Evolutionary conservation across 2,329 filamentous ascomycete species (phyloP).

Genomic region (Microdochium bolleyi): DNA sequence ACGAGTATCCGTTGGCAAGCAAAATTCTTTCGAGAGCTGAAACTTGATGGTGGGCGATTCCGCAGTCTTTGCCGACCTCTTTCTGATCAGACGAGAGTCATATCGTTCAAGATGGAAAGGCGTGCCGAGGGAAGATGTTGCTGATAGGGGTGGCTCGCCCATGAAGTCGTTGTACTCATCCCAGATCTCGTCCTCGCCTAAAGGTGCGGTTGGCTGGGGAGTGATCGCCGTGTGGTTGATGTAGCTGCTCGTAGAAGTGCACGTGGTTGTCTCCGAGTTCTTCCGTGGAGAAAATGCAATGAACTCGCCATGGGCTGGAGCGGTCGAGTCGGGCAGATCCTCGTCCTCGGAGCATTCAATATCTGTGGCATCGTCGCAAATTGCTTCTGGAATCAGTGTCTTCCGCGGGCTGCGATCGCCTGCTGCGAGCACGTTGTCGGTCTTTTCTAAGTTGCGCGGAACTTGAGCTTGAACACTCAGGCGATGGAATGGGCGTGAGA

Average conservation of each 20-base stretch:
- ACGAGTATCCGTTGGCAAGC: slow-evolving; percentile 11
- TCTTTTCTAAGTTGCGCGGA: neutral
- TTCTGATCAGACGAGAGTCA: slow-evolving; percentile 23
- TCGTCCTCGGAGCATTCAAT: neutral
- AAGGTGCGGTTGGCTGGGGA: slow-evolving; percentile 51
- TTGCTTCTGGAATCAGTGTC: slow-evolving; percentile 29
- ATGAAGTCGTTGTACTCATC: slow-evolving; percentile 88
- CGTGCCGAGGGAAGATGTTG: slow-evolving; percentile 46
- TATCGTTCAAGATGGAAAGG: slow-evolving; percentile 49
- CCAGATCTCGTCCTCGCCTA: slow-evolving; percentile 84
- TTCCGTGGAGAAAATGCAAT: slow-evolving; percentile 67
- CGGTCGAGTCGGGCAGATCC: neutral
- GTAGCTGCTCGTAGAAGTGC: slow-evolving; percentile 59
- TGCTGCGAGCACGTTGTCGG: slow-evolving; percentile 33
- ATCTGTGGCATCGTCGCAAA: slow-evolving; percentile 17
- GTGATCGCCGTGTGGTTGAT: slow-evolving; percentile 58
- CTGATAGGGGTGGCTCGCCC: slow-evolving; percentile 50
- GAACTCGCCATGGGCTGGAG: slow-evolving; percentile 47
- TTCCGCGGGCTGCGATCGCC: slow-evolving; percentile 38
- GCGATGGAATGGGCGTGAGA: slow-evolving; percentile 72
- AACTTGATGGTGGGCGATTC: slow-evolving; percentile 39
- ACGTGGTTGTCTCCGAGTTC: slow-evolving; percentile 53
- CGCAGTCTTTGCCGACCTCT: slow-evolving; percentile 25
- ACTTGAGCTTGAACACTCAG: slow-evolving; percentile 34
- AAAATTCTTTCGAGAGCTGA: slow-evolving; percentile 11